These are phyloP conservation scores for Trametes versicolor DNA, from an alignment of 1,284 basidiomycete genomes.

Conservation along the genomic window DNA sequence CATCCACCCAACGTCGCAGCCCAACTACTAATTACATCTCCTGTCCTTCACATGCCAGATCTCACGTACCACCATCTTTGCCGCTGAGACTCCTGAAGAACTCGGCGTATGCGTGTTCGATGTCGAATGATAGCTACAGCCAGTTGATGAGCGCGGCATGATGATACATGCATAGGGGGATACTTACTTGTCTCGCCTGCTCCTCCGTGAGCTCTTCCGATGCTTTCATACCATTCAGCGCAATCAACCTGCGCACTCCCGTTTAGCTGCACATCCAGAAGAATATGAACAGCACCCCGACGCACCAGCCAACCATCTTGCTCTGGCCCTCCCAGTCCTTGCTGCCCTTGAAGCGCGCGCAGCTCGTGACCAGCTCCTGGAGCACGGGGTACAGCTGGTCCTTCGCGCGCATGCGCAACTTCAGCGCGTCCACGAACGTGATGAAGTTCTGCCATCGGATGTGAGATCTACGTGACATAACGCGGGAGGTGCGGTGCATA, in stretches of 20 bases:
- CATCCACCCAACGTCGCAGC: neutral
- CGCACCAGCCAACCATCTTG: slow-evolving; percentile 92
- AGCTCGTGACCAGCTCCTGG: slow-evolving; percentile 93
- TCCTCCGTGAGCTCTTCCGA: slow-evolving; percentile 97
- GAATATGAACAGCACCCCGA: slow-evolving; percentile 1
- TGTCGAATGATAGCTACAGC: slow-evolving; percentile 90
- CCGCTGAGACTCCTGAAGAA: slow-evolving; percentile 89
- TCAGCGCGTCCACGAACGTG: slow-evolving; percentile 98
- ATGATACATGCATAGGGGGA: neutral
- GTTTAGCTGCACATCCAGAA: neutral
- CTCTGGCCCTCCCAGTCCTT: slow-evolving; percentile 96
- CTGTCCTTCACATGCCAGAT: neutral
- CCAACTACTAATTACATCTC: neutral
- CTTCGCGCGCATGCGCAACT: slow-evolving; percentile 92
- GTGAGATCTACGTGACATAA: neutral
- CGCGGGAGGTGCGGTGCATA: slow-evolving; percentile 44
- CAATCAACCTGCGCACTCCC: slow-evolving; percentile 83
- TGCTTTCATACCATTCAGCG: slow-evolving; percentile 96
- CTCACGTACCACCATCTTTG: slow-evolving; percentile 40
- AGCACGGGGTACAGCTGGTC: slow-evolving; percentile 96
- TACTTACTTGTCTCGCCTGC: slow-evolving; percentile 86
- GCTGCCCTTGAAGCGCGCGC: slow-evolving; percentile 91
- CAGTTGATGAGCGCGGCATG: neutral
- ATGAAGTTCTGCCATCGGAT: slow-evolving; percentile 82
- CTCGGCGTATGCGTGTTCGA: slow-evolving; percentile 96